These are phyloP conservation scores for Discostella stelligera DNA, from an alignment of 352 stramenopile genomes.

Conservation along the genomic window DNA sequence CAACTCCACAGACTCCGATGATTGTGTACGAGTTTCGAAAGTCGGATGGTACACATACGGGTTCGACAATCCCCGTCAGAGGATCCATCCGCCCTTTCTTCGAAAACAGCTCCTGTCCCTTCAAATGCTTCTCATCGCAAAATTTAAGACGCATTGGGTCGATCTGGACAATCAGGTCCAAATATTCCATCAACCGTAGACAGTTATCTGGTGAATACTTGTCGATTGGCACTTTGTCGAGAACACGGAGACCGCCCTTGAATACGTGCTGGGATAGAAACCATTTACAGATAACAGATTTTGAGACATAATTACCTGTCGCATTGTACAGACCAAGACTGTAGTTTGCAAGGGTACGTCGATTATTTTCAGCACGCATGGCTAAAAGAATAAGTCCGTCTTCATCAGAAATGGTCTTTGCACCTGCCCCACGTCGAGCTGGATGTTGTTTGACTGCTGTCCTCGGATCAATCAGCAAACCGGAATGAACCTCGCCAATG, in stretches of 20 bases:
- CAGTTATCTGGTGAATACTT: slow-evolving; percentile 19
- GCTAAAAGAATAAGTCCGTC: background rate
- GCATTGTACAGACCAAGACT: background rate
- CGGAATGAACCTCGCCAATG: background rate
- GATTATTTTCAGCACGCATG: background rate
- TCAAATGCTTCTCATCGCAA: slow-evolving; percentile 18
- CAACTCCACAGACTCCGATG: slow-evolving; percentile 6
- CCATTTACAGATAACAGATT: background rate
- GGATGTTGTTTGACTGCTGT: background rate
- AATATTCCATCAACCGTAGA: background rate
- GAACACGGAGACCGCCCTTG: background rate
- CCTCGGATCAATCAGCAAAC: background rate
- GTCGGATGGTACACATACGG: slow-evolving; percentile 1
- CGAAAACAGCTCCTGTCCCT: slow-evolving; percentile 10
- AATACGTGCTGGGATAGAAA: background rate
- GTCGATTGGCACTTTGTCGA: slow-evolving; percentile 14
- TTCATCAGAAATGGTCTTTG: background rate
- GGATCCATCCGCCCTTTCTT: background rate
- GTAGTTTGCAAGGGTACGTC: background rate
- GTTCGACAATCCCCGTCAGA: slow-evolving; percentile 1
- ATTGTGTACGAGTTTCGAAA: slow-evolving; percentile 21
- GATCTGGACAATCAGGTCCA: background rate
- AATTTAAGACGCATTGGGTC: background rate
- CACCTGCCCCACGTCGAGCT: background rate
- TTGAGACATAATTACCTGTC: background rate